phyloP scores from a whole-genome alignment of 2,329 filamentous ascomycete species.

The Cladosporium sp. region DNA sequence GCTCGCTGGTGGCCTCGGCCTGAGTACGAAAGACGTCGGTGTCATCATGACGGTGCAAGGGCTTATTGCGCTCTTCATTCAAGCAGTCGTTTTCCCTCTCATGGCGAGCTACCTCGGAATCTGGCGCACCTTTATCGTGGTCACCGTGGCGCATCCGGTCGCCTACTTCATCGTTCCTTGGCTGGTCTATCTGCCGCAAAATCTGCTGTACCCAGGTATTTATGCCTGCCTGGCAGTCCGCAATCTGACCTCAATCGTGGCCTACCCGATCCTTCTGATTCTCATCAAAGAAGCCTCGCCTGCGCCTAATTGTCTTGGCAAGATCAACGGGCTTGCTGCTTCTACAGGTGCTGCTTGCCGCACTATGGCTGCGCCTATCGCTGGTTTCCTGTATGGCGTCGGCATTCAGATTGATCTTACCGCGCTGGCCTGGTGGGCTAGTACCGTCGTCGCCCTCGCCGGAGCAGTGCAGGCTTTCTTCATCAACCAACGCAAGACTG shows the following conservation, averaged over 20 bases:
- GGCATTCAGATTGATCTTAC: slow-evolving; percentile 53
- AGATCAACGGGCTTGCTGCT: slow-evolving; percentile 67
- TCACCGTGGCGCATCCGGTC: slow-evolving; percentile 60
- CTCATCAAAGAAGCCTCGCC: slow-evolving; percentile 67
- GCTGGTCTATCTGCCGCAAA: slow-evolving; percentile 51
- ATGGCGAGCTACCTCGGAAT: slow-evolving; percentile 59
- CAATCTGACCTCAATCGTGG: slow-evolving; percentile 62
- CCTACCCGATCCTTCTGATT: slow-evolving; percentile 62
- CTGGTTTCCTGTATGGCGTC: slow-evolving; percentile 60
- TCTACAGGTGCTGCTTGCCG: slow-evolving; percentile 64
- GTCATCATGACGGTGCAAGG: slow-evolving; percentile 65
- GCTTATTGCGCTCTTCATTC: slow-evolving; percentile 64
- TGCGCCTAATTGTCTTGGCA: slow-evolving; percentile 55
- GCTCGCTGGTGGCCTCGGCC: slow-evolving; percentile 56
- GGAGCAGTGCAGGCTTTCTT: slow-evolving; percentile 44
- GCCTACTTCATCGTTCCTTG: slow-evolving; percentile 66
- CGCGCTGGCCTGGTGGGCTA: slow-evolving; percentile 58
- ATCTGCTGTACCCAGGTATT: slow-evolving; percentile 53
- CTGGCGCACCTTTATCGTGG: slow-evolving; percentile 60
- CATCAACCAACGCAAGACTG: slow-evolving; percentile 5
- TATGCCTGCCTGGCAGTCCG: slow-evolving; percentile 60
- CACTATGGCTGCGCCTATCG: slow-evolving; percentile 63
- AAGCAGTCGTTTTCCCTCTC: slow-evolving; percentile 63
- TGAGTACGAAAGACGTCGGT: slow-evolving; percentile 60
- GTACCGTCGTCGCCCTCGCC: slow-evolving; percentile 48